phyloP scores from a whole-genome alignment of 148 eudicot genomes.

The Rhododendron mucronatum region DNA sequence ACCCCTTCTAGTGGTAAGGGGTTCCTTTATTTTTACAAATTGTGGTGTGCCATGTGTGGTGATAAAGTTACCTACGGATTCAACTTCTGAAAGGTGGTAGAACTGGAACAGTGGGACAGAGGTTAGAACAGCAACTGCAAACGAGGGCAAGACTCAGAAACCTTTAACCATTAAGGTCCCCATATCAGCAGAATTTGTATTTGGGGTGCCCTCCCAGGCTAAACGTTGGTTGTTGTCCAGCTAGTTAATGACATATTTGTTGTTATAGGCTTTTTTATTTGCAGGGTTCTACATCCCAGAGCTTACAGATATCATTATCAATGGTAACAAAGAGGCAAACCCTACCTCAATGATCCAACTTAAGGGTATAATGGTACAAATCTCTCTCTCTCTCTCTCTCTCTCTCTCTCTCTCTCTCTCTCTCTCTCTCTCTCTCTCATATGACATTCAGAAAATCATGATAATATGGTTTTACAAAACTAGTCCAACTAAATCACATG shows the following conservation, averaged over 20 bases:
- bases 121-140: not conserved
- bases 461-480: not conserved
- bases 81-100: not conserved
- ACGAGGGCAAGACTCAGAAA: not conserved
- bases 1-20: not conserved
- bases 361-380: slow-evolving; percentile 24
- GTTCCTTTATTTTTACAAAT: not conserved
- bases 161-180: not conserved
- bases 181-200: not conserved
- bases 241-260: not conserved
- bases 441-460: not conserved
- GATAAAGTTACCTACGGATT: not conserved
- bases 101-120: not conserved
- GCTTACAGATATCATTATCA: slow-evolving; percentile 26
- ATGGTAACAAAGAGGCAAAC: slow-evolving; percentile 19
- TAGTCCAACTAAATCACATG: not conserved
- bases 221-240: not conserved
- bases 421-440: no score
- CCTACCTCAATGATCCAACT: slow-evolving; percentile 20
- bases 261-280: not conserved
- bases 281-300: slow-evolving; percentile 37
- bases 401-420: no score
- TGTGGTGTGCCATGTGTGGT: not conserved
- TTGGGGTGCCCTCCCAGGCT: not conserved
- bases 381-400: no score